Evolutionary conservation across 768 basidiomycete species (phyloP), one percentile per base, ranked within the genome.

Genomic region (Filobasidium wieringae): DNA sequence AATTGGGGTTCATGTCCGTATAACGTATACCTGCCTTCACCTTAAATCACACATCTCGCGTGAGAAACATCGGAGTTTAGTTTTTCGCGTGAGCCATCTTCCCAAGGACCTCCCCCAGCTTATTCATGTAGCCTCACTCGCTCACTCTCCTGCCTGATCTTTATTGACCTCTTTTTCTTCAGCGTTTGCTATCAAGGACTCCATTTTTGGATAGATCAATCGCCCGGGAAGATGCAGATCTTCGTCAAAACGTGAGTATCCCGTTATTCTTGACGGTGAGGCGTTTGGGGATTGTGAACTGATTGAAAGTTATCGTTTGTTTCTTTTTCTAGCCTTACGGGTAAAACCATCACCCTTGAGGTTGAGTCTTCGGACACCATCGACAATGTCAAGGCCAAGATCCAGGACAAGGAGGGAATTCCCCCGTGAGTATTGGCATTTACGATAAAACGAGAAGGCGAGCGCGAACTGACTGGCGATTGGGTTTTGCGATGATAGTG

Each of bases 341-440:
- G 90, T 75, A 95, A 95, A 81, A 96, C 92, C 68, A 91, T 92
- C 80, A 92, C 89, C 73, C 86, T 95, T 77, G 90, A 92, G 81
- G 89, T 93, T 70, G 89, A 93, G 77, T 91, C 89, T 65, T 91
- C 88, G 60, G 89, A 92, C 79, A 92, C 89, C 64, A 90, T 92
- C 78, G 89, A 92, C 80, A 91, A 92, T 82, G 90, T 93, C 79
- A 93, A 92, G 80, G 82, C 88, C 73, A 92, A 91, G 77, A 91
- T 95, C 71, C 89, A 92, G 73, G 89, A 93, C 80, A 93, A 92
- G 80, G 90, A 93, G 75, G 90, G 90, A 86, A 83, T 76, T 43
- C 47, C 57, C 8, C 57, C 19, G 50, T 51, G 50, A 51, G 50
- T 30, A 22, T 5, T 14, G n/a, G n/a, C n/a, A n/a, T n/a, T n/a